Base-by-base conservation (phyloP, 495 filamentous ascomycete genomes). In the Podospora comata region DNA sequence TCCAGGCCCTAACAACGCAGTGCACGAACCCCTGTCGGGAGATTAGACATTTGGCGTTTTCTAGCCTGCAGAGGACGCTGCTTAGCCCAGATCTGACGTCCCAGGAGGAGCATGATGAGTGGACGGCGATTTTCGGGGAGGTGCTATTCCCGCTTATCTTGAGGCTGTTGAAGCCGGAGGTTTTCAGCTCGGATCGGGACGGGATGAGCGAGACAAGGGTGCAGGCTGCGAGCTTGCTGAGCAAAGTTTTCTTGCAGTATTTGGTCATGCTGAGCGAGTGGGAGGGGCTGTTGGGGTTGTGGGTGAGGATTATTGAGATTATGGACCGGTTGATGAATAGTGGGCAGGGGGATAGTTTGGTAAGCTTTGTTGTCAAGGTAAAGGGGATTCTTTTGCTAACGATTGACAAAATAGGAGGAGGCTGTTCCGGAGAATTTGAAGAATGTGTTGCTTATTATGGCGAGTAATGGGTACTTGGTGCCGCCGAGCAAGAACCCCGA, bases 241-340 rank as follows among this genome's bases (percentile, higher is more conserved):
- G 91, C 83, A 97, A 94, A 77, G 92, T 97, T 15, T 99, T 97
- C 80, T 74, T 98, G 73, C 96, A 97, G 75, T 97, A 97, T 77
- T 85, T 97, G 11, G 92, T 93, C 2, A 84, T 92, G 66, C 83
- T 97, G 65, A 88, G 89, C 9, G 90, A 93, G 68, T 91, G 90
- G 85, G 90, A 93, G 20, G 93, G 91, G n/a, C 92, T 98, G 91
- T 81, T 97, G 55, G 91, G 94, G 76, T 84, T 98, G 5, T 99
- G 95, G 95, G 77, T 95, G 19, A 88, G 88, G 77, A 97, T 98
- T 62, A 83, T 99, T 73, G 92, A 95, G 77, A 92, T 98, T 64
- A 94, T 98, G 84, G 95, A 98, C 73, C 86, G 95, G 30, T 84
- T 99, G 72, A 97, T 98, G 90, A 96, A 97, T 76, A 96, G 92